Percentiles rank a stretch among this genome's conserved stretches.
phyloP scores from a whole-genome alignment of 805 yeast species.

The Starmerella bombicola region DNA sequence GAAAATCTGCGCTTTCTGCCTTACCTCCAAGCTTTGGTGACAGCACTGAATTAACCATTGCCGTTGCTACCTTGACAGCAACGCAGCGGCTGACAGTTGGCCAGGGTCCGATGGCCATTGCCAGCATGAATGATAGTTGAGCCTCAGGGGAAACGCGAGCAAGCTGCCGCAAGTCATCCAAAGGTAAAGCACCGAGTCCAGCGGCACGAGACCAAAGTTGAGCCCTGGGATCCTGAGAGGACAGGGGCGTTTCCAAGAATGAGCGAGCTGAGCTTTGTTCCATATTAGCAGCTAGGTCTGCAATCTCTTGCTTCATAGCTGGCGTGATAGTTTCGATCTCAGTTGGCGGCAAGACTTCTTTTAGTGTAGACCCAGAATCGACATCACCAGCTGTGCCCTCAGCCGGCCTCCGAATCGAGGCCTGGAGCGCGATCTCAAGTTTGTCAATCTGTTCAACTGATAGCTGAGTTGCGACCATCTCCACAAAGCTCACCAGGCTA shows the following conservation, averaged over 20 bases:
- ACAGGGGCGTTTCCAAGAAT: slow-evolving; percentile 14
- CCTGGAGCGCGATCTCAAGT: slow-evolving; percentile 55
- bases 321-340: neutral
- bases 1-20: slow-evolving; percentile 25
- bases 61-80: slow-evolving; percentile 25
- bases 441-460: slow-evolving; percentile 29
- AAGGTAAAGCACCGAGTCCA: slow-evolving; percentile 2
- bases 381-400: neutral
- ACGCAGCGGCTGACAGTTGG: slow-evolving; percentile 30
- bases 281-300: slow-evolving; percentile 18
- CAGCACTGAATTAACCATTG: slow-evolving; percentile 13
- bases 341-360: neutral
- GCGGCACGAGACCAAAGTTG: slow-evolving; percentile 22
- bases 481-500: slow-evolving; percentile 13
- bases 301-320: neutral
- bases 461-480: slow-evolving; percentile 3
- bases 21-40: slow-evolving; percentile 6
- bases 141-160: slow-evolving; percentile 20
- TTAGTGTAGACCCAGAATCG: neutral
- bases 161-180: slow-evolving; percentile 16
- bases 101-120: slow-evolving; percentile 28
- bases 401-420: slow-evolving; percentile 36
- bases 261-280: slow-evolving; percentile 17
- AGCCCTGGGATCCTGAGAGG: slow-evolving; percentile 14
- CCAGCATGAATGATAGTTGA: slow-evolving; percentile 28